Evolutionary conservation across 176 grass and related monocot species (phyloP), one percentile per base, ranked within the genome.

Genomic region (Oryza australiensis): DNA sequence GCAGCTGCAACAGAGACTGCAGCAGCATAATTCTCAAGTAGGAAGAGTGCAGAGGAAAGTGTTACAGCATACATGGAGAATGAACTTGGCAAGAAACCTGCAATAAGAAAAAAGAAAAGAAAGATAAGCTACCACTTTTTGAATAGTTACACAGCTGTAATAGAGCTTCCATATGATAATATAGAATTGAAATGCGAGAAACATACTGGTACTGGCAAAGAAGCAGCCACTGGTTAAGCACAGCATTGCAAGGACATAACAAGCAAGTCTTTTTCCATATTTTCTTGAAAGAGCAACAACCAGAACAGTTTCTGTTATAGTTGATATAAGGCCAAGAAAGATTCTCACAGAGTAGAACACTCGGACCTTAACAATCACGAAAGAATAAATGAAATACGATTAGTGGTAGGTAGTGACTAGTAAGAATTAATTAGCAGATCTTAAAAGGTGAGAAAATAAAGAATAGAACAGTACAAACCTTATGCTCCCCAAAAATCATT

Each of bases 11-110:
- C 77, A 68, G 90, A 81, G 64, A 93, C 96, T 32, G 96, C 88
- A 57, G 62, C 59, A 74, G 87, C 84, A 89, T 95, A 93, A 37
- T 93, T 95, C 88, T 93, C 85, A 35, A 95, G 88, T 86, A 98
- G 87, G 80, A 98, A 98, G 23, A 95, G 87, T 65, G 96, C 96
- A 33, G 96, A 95, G 0, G 93, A 91, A 82, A 98, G 90, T 78
- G 93, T 98, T 59, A 98, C 91, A 80, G 91, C 90, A 82, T 99
- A 99, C 96, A 95, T 99, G 74, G 96, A 99, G 78, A 99, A 99
- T 68, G 90, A 95, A 87, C 96, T 99, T 73, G 96, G 96, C 67
- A 99, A 86, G 86, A 99, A 99, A 88, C 96, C 96, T 99, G 88
- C 5, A 74, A 78, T 28, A 85, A 53, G 11, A 14, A 80, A 48